Evolutionary conservation across 73 alveolate species (phyloP).

Genomic region (Symbiodinium pilosum): DNA sequence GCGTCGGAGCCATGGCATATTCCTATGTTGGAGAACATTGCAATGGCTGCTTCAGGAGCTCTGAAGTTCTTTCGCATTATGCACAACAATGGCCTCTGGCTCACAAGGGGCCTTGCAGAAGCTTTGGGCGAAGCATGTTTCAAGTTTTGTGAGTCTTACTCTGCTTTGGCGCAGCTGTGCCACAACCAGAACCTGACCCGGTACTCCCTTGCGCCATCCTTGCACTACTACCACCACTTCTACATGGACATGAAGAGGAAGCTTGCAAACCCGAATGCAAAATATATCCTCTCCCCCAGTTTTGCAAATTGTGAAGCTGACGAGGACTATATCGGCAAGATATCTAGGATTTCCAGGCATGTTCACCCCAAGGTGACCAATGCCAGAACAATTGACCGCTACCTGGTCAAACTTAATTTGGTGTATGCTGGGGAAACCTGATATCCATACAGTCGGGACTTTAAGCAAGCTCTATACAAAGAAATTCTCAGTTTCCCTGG

Average conservation of each 20-base stretch:
- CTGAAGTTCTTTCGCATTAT: constrained; percentile 1
- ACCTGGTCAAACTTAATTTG: not conserved
- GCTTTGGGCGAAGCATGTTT: not conserved
- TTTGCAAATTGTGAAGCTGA: not conserved
- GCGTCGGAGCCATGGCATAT: not conserved
- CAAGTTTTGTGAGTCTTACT: not conserved
- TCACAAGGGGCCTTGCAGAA: not conserved
- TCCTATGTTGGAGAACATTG: not conserved
- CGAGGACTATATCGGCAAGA: constrained; percentile 42
- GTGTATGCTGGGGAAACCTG: too few species aligned
- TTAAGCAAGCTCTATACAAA: too few species aligned
- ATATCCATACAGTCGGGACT: too few species aligned
- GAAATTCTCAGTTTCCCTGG: too few species aligned
- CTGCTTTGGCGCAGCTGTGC: not conserved
- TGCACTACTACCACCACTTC: constrained; percentile 6
- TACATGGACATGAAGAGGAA: not conserved
- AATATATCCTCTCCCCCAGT: not conserved
- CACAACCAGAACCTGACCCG: not conserved
- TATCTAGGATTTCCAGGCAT: not conserved
- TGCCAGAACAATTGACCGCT: not conserved
- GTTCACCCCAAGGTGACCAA: not conserved
- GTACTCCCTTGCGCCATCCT: not conserved
- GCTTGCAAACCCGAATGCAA: not conserved
- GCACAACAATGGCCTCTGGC: constrained; percentile 35
- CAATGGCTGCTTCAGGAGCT: not conserved